Base-by-base conservation (phyloP, 148 eudicot genomes). In the Cornus controversa region DNA sequence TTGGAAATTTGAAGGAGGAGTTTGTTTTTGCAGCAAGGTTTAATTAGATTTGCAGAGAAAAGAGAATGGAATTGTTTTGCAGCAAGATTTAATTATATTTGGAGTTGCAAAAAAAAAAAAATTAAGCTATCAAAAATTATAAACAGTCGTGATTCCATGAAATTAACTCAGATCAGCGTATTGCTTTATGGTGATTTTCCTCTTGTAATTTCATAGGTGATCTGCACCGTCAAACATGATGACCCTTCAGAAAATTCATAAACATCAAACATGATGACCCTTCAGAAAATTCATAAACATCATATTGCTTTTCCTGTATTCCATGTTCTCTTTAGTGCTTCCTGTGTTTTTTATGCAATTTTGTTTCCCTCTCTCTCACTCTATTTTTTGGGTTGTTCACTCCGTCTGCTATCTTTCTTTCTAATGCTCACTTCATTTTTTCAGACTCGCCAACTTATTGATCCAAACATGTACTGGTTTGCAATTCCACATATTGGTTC, bases 401-500 rank as follows among this genome's bases (percentile, higher is more conserved):
- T 26, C 4, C n/a, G 28, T 4, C 31, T 40, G 29, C 28, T 50
- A 10, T 54, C 25, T 26, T 77, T 53, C 63, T 70, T 54, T 71
- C 54, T 75, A 16, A 58, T 67, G 23, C 58, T 76, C 13, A 34
- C 63, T 28, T 47, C 62, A 36, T 71, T 82, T 80, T 75, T 76
- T 40, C 45, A 96, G 99, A 92, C 91, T 66, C 98, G 99, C 24
- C 98, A 96, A 84, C 98, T 96, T 77, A 86, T 96, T 72, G 99
- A 93, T 85, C 90, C 91, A 73, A 79, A 83, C 82, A 85, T 91
- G 89, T 96, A 96, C 79, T 96, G 99, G 99, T 90, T 96, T 86
- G 87, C 98, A 27, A 93, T 96, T 79, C 99, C 99, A 70, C 90
- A 85, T 80, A 81, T 92, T 60, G 95, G 99, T 53, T 90, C 91